Evolutionary conservation across 352 stramenopile genomes (phyloP).

Genomic region (Globisporangium irregulare): DNA sequence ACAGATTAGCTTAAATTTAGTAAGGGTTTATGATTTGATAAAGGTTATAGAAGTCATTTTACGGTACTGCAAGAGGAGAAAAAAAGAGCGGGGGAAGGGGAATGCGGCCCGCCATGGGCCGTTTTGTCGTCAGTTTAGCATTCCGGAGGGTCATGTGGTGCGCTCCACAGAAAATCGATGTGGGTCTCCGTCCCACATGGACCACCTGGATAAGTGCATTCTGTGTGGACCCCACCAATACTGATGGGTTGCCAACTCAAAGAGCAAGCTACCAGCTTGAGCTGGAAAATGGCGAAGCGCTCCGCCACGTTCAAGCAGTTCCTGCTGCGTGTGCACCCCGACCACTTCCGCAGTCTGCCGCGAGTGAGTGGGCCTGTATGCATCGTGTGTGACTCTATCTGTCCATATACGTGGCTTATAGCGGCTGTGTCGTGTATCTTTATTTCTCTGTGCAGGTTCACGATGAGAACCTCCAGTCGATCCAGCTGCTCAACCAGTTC

Average conservation of each 20-base stretch:
- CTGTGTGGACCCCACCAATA: no score
- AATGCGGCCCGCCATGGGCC: not conserved
- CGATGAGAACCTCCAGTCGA: slow-evolving; percentile 66
- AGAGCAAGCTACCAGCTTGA: not conserved
- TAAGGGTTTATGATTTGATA: no score
- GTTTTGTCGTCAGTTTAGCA: slow-evolving; percentile 3
- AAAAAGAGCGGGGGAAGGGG: not conserved
- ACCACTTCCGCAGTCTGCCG: slow-evolving; percentile 59
- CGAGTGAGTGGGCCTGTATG: slow-evolving; percentile 16
- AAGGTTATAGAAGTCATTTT: not conserved
- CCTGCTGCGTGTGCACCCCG: slow-evolving; percentile 64
- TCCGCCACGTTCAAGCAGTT: slow-evolving; percentile 69
- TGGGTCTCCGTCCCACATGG: slow-evolving; percentile 5
- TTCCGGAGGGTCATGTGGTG: slow-evolving; percentile 31
- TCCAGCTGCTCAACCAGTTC: slow-evolving; percentile 72
- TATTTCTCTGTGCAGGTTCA: slow-evolving; percentile 32
- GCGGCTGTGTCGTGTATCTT: no score
- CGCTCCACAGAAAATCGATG: slow-evolving; percentile 7
- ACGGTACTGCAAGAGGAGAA: not conserved
- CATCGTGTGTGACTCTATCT: not conserved
- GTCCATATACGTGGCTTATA: not conserved
- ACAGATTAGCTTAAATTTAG: no score
- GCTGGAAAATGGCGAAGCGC: slow-evolving; percentile 27
- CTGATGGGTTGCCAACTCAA: no score
- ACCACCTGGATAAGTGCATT: slow-evolving; percentile 1